Evolutionary conservation across 495 filamentous ascomycete genomes (phyloP), one percentile per base, ranked within the genome.

Genomic region (Astrocystis sublimbata): DNA sequence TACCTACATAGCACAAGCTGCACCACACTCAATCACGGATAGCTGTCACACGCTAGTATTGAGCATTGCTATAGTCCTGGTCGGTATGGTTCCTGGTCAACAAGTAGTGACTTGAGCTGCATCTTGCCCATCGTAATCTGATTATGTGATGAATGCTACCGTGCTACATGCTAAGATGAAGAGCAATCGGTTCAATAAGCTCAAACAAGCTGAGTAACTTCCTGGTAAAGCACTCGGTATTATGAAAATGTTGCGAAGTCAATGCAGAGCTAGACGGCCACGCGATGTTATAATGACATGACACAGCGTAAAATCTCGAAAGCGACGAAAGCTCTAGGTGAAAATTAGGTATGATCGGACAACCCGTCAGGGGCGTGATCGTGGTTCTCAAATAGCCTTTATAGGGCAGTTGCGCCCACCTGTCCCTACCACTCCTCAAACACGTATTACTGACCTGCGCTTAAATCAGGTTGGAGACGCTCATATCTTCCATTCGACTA

Each of bases 21-120:
- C 23, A 23, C 5, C 19, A 43, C 19, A 12, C 4, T 30, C n/a
- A n/a, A n/a, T n/a, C n/a, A n/a, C n/a, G n/a, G n/a, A n/a, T n/a
- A n/a, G n/a, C n/a, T n/a, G n/a, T n/a, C n/a, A n/a, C n/a, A n/a
- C n/a, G n/a, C n/a, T n/a, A n/a, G n/a, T n/a, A n/a, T n/a, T n/a
- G n/a, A n/a, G n/a, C n/a, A n/a, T n/a, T n/a, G 23, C 45, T 40
- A 40, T 23, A 54, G 12, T 13, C 21, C 35, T 30, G n/a, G 3
- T 13, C 49, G 28, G 26, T 52, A 52, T 24, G n/a, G n/a, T n/a
- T n/a, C n/a, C n/a, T 54, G 4, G 33, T 54, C 21, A 54, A 54
- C 51, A 40, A 40, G 24, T 54, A 21, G 17, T 35, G 35, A 26
- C 51, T 28, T 54, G 33, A 40, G 51, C 51, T 54, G 21, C 35